Percentiles rank a stretch among this genome's conserved stretches.
Conservation (phyloP, 75 land plant species). For the Sequoia sempervirens region DNA sequence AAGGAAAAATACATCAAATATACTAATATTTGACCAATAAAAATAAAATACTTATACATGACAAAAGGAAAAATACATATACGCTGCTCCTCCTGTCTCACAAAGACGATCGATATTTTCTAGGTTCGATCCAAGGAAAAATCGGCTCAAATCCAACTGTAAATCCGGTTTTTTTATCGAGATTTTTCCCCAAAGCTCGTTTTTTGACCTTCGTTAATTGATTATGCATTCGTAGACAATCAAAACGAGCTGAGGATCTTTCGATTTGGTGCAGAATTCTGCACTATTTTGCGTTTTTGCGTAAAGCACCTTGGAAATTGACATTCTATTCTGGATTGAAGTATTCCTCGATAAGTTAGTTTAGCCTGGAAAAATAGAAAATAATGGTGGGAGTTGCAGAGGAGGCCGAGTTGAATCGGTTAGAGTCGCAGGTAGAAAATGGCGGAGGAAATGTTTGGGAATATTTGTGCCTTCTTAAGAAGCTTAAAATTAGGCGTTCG, state of each 20-base stretch:
- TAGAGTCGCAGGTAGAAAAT: constrained; percentile 83
- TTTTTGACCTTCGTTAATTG: no score
- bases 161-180: no score
- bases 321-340: not conserved
- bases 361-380: not conserved
- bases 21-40: not conserved
- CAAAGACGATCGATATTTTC: not conserved
- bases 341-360: not conserved
- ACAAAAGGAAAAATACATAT: no score
- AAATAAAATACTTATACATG: no score
- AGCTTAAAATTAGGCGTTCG: constrained; percentile 75
- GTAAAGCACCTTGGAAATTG: not conserved
- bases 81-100: not conserved
- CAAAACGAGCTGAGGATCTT: not conserved
- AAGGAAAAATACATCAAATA: no score
- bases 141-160: not conserved
- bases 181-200: not conserved
- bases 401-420: constrained; percentile 45
- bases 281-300: not conserved
- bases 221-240: not conserved
- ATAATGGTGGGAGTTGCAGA: constrained; percentile 71
- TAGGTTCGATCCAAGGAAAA: not conserved
- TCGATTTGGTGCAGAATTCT: not conserved
- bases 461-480: constrained; percentile 64
- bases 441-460: constrained; percentile 86